A percentile compares a stretch with the other conserved stretches of the same genome.
Conservation (phyloP, 495 filamentous ascomycete species). For the Neurospora sublineolata region DNA sequence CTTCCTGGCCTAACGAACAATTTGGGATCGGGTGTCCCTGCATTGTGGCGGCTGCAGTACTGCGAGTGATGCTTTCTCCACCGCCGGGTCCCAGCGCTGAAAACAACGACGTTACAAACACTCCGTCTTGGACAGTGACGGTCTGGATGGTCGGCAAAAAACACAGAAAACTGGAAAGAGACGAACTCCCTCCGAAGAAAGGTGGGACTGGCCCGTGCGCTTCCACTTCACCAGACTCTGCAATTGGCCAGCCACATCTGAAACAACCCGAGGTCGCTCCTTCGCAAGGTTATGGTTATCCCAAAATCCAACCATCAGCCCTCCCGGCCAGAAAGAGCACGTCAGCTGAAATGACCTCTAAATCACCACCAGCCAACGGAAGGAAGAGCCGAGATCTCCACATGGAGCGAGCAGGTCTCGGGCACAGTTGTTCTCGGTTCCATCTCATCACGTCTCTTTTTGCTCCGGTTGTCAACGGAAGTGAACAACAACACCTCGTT, state of each 20-base stretch:
- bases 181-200: not conserved
- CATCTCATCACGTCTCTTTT: not conserved
- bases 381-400: not conserved
- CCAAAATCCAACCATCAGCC: not conserved
- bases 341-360: not conserved
- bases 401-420: not conserved
- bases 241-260: not conserved
- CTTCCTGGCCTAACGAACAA: not conserved
- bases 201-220: not conserved
- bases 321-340: not conserved
- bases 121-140: not conserved
- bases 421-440: not conserved
- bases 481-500: not conserved
- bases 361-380: not conserved
- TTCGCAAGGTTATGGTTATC: not conserved
- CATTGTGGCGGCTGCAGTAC: not conserved
- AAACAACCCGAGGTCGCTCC: not conserved
- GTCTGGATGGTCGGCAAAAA: not conserved
- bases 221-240: not conserved
- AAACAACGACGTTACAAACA: not conserved
- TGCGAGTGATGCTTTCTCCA: not conserved
- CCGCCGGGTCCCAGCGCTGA: not conserved
- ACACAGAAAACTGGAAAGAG: not conserved
- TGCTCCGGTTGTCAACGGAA: not conserved
- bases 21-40: not conserved